Base-by-base conservation (phyloP, 768 basidiomycete species). In the Serendipita indica region DNA sequence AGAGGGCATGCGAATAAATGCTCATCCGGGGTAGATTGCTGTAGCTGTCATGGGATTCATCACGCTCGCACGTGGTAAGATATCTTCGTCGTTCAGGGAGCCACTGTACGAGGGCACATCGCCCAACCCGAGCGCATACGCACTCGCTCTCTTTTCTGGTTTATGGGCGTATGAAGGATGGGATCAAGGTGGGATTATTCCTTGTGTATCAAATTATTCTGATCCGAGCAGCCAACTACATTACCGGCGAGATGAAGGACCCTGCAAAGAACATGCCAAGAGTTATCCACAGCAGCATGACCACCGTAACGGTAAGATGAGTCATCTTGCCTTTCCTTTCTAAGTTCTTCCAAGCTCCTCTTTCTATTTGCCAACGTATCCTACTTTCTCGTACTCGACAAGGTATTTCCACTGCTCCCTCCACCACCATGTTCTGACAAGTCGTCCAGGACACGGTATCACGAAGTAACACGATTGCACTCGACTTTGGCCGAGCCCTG, bases 131-230 rank as follows among this genome's bases (percentile, higher is more conserved):
- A 86, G 89, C 1, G 75, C 81, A 2, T 97, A 90, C 71, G 89
- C 93, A 3, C 74, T 97, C n/a, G 94, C 93, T 0, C 73, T 97
- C 3, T 99, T 96, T 69, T 94, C 91, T 10, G 89, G 91, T 2
- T 72, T 98, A 3, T 97, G 87, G 89, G 92, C 92, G 1, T 92
- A 89, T 63, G 92, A 92, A 69, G 94, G 94, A 0, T 99, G 92
- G 92, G 93, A 93, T 60, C 66, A 67, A 54, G 45, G 67, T 66
- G 32, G n/a, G 41, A 18, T 7, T 43, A 7, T 25, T 6, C 41
- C n/a, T 18, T 43, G n/a, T 7, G 5, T 6, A n/a, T 43, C 7
- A 43, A 6, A n/a, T 7, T 43, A n/a, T n/a, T 7, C 41, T 7
- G 6, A 43, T 7, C 7, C 2, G 41, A 25, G 86, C 88, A 70